These are phyloP conservation scores for Penicillium ucsense DNA, from an alignment of 495 filamentous ascomycete genomes.

Conservation along the genomic window DNA sequence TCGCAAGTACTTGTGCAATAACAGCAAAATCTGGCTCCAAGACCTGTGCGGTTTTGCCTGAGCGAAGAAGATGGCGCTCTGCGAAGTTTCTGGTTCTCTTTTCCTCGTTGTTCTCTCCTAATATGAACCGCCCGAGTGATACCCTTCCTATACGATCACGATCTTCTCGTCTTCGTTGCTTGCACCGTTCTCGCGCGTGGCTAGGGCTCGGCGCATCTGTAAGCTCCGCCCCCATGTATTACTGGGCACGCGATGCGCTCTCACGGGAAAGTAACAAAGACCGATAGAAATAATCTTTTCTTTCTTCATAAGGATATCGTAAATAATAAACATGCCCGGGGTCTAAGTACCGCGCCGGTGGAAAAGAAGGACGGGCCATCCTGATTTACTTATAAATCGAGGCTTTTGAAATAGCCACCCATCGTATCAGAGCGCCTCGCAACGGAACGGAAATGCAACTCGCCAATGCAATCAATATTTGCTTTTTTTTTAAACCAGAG, in stretches of 20 bases:
- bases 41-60: no score
- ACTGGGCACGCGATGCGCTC: background rate
- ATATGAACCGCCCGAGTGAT: constrained; percentile 17
- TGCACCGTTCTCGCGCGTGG: background rate
- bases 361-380: constrained; percentile 2
- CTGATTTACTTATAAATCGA: constrained; percentile 1
- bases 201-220: background rate
- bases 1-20: no score
- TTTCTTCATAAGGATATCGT: constrained; percentile 26
- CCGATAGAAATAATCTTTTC: constrained; percentile 13
- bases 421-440: constrained; percentile 13
- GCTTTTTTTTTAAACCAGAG: constrained; percentile 20
- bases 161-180: background rate
- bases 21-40: no score
- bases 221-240: background rate
- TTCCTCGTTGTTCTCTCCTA: constrained; percentile 11
- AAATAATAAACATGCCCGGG: constrained; percentile 12
- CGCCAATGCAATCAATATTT: constrained; percentile 11
- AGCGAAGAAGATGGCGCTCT: no score
- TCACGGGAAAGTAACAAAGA: background rate
- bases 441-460: constrained; percentile 10
- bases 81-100: background rate
- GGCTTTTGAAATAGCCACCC: constrained; percentile 4
- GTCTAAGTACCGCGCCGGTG: constrained; percentile 1
- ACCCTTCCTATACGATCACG: constrained; percentile 4